Conservation (phyloP, 2,329 filamentous ascomycete species). For the Trichoderma guizhouense region DNA sequence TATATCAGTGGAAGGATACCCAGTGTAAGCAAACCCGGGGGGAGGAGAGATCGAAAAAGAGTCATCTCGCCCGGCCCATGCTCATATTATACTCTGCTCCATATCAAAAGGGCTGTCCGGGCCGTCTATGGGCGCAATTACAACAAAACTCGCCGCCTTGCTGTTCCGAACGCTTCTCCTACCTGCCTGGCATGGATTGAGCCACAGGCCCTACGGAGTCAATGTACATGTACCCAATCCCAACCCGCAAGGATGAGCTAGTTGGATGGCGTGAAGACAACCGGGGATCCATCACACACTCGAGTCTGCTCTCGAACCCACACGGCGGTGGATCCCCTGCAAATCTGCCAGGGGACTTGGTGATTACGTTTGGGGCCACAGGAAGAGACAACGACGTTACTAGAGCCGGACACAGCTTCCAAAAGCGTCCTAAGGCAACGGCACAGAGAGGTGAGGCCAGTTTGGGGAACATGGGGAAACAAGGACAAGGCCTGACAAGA, state of each 20-base stretch:
- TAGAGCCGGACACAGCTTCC: slow-evolving; percentile 19
- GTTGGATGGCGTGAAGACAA: slow-evolving; percentile 2
- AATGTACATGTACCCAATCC: not conserved
- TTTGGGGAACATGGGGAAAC: slow-evolving; percentile 13
- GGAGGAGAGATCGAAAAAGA: not conserved
- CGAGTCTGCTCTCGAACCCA: not conserved
- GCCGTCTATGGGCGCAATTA: slow-evolving; percentile 13
- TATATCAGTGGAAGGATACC: not conserved
- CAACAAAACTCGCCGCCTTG: not conserved
- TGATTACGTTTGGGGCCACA: slow-evolving; percentile 7
- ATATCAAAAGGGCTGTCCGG: slow-evolving; percentile 4
- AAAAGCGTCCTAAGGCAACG: slow-evolving; percentile 15
- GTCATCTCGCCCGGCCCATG: not conserved
- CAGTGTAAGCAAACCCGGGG: slow-evolving; percentile 6
- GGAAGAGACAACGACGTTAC: not conserved
- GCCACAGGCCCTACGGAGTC: not conserved
- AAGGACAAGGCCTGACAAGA: not conserved
- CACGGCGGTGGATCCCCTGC: slow-evolving; percentile 7
- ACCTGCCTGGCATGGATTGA: not conserved
- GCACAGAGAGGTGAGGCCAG: not conserved
- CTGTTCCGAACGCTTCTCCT: not conserved
- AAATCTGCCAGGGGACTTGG: not conserved
- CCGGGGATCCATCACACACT: slow-evolving; percentile 2
- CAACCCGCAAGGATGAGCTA: not conserved
- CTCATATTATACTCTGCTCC: slow-evolving; percentile 6